A percentile compares a stretch with the other conserved stretches of the same genome.
Conservation (phyloP, 1,284 basidiomycete genomes). For the Fereydounia khargensis region DNA sequence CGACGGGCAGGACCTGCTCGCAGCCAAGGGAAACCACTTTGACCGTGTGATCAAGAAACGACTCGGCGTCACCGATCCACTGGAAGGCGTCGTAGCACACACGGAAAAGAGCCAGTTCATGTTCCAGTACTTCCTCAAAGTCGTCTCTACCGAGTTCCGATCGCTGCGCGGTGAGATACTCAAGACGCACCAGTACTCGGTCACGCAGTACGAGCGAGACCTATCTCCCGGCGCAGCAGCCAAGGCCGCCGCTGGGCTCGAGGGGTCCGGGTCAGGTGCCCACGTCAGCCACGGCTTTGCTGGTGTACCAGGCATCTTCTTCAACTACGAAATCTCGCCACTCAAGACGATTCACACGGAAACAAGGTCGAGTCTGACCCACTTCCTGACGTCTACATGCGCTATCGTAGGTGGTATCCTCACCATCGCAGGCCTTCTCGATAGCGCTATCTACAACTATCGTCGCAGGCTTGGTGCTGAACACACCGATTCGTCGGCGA, state of each 20-base stretch:
- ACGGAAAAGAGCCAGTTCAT: slow-evolving; percentile 60
- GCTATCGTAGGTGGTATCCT: slow-evolving; percentile 96
- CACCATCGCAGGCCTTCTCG: slow-evolving; percentile 88
- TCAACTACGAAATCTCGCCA: slow-evolving; percentile 73
- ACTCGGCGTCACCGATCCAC: slow-evolving; percentile 77
- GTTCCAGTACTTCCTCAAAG: slow-evolving; percentile 81
- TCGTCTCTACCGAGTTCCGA: slow-evolving; percentile 50
- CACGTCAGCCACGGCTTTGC: slow-evolving; percentile 73
- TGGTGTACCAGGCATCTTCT: slow-evolving; percentile 62
- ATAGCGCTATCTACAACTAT: slow-evolving; percentile 73
- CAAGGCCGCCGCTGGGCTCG: slow-evolving; percentile 13
- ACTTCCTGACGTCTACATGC: slow-evolving; percentile 80
- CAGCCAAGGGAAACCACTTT: not conserved
- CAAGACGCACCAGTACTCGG: slow-evolving; percentile 86
- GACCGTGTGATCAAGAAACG: slow-evolving; percentile 63
- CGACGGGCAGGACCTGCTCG: slow-evolving; percentile 1
- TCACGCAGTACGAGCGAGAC: slow-evolving; percentile 93
- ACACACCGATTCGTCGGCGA: slow-evolving; percentile 11
- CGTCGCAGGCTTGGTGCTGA: slow-evolving; percentile 49
- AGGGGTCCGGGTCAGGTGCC: slow-evolving; percentile 43
- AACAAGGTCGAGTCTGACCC: slow-evolving; percentile 86
- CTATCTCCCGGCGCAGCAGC: slow-evolving; percentile 38
- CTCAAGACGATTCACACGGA: slow-evolving; percentile 49
- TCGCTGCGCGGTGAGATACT: slow-evolving; percentile 56
- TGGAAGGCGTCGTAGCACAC: slow-evolving; percentile 70